phyloP scores from a whole-genome alignment of 306 rosid genomes.

The Vachellia collinsii region DNA sequence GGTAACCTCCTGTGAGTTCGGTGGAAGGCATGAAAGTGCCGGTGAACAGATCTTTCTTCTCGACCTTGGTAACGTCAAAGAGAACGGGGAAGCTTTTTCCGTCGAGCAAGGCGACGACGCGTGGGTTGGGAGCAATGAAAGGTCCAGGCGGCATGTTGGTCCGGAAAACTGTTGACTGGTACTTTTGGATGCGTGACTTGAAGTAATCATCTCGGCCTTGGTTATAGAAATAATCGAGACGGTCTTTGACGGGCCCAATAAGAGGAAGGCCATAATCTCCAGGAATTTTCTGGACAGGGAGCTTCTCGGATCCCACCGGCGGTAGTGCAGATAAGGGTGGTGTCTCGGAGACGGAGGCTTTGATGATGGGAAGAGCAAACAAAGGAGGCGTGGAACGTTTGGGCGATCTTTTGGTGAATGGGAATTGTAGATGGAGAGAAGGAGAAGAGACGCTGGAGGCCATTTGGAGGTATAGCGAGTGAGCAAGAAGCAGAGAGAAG shows the following conservation, averaged over 20 bases:
- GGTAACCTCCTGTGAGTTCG: conserved; percentile 86
- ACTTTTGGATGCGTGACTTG: conserved; percentile 73
- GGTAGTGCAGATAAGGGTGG: conserved; percentile 34
- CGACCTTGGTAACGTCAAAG: conserved; percentile 72
- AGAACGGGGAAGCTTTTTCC: conserved; percentile 79
- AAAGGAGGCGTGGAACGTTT: conserved; percentile 9
- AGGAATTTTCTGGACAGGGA: conserved; percentile 75
- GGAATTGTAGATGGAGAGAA: conserved; percentile 48
- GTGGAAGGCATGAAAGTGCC: conserved; percentile 86
- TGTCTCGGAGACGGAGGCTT: conserved; percentile 60
- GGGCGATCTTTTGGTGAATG: conserved; percentile 28
- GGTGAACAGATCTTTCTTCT: conserved; percentile 79
- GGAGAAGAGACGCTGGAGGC: conserved; percentile 42
- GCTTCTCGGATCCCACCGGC: conserved; percentile 36
- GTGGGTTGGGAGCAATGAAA: conserved; percentile 52
- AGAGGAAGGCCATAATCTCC: conserved; percentile 79
- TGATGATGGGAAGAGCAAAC: conserved; percentile 33
- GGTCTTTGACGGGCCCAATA: conserved; percentile 63
- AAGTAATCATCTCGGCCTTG: conserved; percentile 88
- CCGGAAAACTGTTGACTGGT: conserved; percentile 81
- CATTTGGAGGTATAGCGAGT: conserved; percentile 35
- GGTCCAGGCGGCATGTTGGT: conserved; percentile 92
- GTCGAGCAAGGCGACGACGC: conserved; percentile 79
- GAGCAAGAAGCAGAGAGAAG: neutral
- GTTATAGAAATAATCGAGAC: conserved; percentile 79